Evolutionary conservation across 495 filamentous ascomycete species (phyloP), one percentile per base, ranked within the genome.

Genomic region (Barbatosphaeria neglecta): DNA sequence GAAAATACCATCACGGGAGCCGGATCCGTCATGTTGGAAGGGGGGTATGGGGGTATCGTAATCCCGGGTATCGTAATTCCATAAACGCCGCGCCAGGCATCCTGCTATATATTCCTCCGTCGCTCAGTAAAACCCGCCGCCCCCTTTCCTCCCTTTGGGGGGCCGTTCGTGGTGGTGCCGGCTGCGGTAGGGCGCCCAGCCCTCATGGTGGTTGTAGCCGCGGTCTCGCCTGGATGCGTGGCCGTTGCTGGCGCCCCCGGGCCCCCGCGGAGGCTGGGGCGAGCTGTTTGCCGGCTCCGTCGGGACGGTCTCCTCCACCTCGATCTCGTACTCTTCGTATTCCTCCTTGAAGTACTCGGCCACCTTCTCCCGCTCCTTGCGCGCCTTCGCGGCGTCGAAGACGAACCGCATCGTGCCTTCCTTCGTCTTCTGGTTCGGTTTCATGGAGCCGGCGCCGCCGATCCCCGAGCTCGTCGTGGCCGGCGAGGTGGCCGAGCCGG

Each of bases 381-480:
- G 74, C 11, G 87, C 90, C 43, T 84, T 74, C 38, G 77, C 80
- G 11, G 83, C 76, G 56, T 96, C 87, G 23, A 97, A 80, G 70
- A 95, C 87, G 58, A 95, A 98, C 11, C 92, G 81, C 23, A 92
- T 75, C 1, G 93, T 94, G 8, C 83, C 84, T 19, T 87, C 81
- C 24, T 77, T 72, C 39, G 77, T 76, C 43, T 81, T 76, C 17
- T 57, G 49, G n/a, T 66, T 69, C 23, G 67, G 64, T 52, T 66
- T 66, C 22, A 58, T 55, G 17, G 62, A 63, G 24, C 69, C 57
- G 35, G 50, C 60, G 22, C 59, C 59, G 22, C 59, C 59, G 6
- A 56, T 37, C 27, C 52, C 37, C 10, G 58, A 52, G 37, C 54
- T 56, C 22, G 64, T 63, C 11, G 64, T 67, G 11, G 57, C 61